These are phyloP conservation scores for Apophysomyces trapeziformis DNA, from an alignment of 371 early-diverging fungal species.

Conservation along the genomic window DNA sequence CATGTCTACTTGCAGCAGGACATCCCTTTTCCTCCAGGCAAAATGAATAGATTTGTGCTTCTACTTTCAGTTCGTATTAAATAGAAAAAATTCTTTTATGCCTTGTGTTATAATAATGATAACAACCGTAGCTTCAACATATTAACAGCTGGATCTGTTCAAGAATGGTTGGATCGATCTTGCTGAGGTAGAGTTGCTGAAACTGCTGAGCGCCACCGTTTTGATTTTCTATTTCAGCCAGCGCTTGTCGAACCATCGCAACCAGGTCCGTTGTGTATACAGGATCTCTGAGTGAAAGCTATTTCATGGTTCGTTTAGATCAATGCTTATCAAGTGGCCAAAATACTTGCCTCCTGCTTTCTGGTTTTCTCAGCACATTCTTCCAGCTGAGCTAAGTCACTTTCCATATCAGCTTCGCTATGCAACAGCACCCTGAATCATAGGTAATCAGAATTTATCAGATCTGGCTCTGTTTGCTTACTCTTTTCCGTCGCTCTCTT, in stretches of 20 bases:
- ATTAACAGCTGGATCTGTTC: constrained; percentile 34
- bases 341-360: constrained; percentile 35
- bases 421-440: constrained; percentile 60
- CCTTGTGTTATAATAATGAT: too few relatives aligned
- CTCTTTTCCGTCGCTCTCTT: constrained; percentile 65
- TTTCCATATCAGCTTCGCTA: constrained; percentile 65
- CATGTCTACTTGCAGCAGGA: too few relatives aligned
- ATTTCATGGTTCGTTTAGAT: neutral
- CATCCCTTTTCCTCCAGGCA: too few relatives aligned
- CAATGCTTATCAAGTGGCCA: neutral
- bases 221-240: constrained; percentile 44
- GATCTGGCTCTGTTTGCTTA: constrained; percentile 24
- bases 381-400: constrained; percentile 60
- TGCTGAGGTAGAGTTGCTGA: constrained; percentile 46
- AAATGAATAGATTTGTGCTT: too few relatives aligned
- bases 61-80: too few relatives aligned
- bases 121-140: neutral
- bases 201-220: constrained; percentile 48
- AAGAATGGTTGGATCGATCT: constrained; percentile 56
- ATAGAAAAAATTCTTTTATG: too few relatives aligned
- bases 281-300: constrained; percentile 58
- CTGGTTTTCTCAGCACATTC: constrained; percentile 55
- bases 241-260: constrained; percentile 50
- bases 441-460: neutral
- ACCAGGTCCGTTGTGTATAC: constrained; percentile 63